Evolutionary conservation across 768 basidiomycete species (phyloP).

Genomic region (Dictyophora rubrovolvata): DNA sequence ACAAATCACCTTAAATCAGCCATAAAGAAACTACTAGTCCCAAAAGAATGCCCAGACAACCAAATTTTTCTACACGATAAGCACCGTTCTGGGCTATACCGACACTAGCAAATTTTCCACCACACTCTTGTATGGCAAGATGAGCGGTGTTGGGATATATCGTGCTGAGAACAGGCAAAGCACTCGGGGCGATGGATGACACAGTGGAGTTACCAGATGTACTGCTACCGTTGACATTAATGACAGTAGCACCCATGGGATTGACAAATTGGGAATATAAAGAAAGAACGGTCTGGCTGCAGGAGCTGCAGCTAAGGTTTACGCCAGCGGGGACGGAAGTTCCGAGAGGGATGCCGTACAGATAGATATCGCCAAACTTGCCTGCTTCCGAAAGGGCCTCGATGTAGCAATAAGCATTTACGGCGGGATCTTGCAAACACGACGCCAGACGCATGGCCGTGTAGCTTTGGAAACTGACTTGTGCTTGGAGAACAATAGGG

Average conservation of each 20-base stretch:
- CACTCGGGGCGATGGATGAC: background rate
- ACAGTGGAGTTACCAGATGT: slow-evolving; percentile 1
- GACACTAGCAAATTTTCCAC: slow-evolving; percentile 5
- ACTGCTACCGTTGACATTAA: background rate
- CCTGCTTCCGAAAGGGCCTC: slow-evolving; percentile 47
- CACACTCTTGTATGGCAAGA: background rate
- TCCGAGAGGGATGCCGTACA: slow-evolving; percentile 61
- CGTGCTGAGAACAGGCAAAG: background rate
- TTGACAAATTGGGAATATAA: slow-evolving; percentile 29
- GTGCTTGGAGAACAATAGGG: slow-evolving; percentile 39
- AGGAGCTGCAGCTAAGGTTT: slow-evolving; percentile 49
- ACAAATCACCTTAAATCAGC: background rate
- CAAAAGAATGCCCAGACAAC: background rate
- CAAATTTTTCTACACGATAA: background rate
- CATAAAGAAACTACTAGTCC: background rate
- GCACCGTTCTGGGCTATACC: background rate
- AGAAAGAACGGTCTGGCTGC: slow-evolving; percentile 49
- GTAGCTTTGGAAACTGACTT: slow-evolving; percentile 59
- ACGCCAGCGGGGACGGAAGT: slow-evolving; percentile 38
- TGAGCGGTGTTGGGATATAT: slow-evolving; percentile 4
- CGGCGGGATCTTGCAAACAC: slow-evolving; percentile 47
- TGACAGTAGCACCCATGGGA: background rate
- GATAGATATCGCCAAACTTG: slow-evolving; percentile 56
- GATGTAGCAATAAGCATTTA: slow-evolving; percentile 65
- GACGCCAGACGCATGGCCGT: slow-evolving; percentile 48